These are phyloP conservation scores for Talaromyces sp. DNA, from an alignment of 2,329 filamentous ascomycete species.

Conservation along the genomic window DNA sequence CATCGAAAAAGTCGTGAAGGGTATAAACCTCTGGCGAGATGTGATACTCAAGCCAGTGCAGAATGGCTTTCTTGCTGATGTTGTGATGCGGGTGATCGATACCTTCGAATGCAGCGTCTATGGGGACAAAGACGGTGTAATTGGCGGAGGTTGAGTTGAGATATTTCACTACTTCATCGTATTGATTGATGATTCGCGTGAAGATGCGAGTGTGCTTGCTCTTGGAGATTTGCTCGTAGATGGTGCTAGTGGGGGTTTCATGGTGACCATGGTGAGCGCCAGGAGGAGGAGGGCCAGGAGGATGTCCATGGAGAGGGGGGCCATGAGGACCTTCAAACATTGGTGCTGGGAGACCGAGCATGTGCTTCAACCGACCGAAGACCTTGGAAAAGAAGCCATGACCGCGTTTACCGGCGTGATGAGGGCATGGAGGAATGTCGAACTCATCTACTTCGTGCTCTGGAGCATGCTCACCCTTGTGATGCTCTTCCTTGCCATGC, in stretches of 20 bases:
- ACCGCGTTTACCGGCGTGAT: neutral
- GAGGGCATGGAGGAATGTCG: neutral
- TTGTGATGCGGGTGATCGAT: constrained; percentile 55
- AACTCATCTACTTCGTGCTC: neutral
- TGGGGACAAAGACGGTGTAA: constrained; percentile 76
- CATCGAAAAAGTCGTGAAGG: constrained; percentile 59
- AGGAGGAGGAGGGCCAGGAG: neutral
- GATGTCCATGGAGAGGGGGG: neutral
- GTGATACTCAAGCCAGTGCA: constrained; percentile 70
- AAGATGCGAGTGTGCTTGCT: constrained; percentile 75
- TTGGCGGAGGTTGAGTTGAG: constrained; percentile 70
- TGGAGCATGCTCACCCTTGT: neutral
- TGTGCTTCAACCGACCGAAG: neutral
- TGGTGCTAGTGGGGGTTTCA: constrained; percentile 60
- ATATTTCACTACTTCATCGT: constrained; percentile 65
- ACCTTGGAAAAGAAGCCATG: constrained; percentile 12
- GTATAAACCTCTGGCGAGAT: constrained; percentile 66
- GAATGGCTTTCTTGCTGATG: constrained; percentile 67
- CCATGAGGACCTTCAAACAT: neutral
- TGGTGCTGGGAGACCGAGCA: constrained; percentile 1
- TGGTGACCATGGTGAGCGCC: constrained; percentile 21
- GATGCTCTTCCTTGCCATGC: neutral
- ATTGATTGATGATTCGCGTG: constrained; percentile 66
- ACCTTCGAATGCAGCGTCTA: constrained; percentile 70
- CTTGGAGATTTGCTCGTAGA: constrained; percentile 73